Evolutionary conservation across 2,329 filamentous ascomycete species (phyloP).

Genomic region (Hymenoscyphus infarciens): DNA sequence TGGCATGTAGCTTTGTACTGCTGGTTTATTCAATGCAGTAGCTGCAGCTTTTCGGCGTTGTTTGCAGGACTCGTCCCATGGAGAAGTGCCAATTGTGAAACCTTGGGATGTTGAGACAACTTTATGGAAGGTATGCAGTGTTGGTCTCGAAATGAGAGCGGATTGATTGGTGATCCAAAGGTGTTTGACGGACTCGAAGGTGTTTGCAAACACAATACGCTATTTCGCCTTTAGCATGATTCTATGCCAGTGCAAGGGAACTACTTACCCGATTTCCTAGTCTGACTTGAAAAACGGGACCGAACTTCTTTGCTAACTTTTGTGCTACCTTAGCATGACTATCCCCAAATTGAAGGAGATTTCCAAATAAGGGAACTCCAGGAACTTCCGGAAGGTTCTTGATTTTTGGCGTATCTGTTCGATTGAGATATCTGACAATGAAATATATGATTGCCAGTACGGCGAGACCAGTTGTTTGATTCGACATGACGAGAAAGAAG

Average conservation of each 20-base stretch:
- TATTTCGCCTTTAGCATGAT: conserved; percentile 28
- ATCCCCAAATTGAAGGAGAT: conserved; percentile 56
- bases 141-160: conserved; percentile 72
- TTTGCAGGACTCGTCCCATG: conserved; percentile 81
- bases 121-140: conserved; percentile 76
- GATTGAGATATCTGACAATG: conserved; percentile 36
- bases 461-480: conserved; percentile 27
- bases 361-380: conserved; percentile 60
- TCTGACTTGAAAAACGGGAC: conserved; percentile 62
- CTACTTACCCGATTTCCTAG: conserved; percentile 61
- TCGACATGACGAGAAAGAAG: conserved; percentile 16
- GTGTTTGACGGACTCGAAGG: conserved; percentile 68
- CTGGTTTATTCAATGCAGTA: conserved; percentile 72
- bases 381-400: conserved; percentile 60
- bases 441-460: conserved; percentile 30
- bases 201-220: conserved; percentile 74
- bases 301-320: conserved; percentile 57
- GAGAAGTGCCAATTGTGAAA: conserved; percentile 79
- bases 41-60: conserved; percentile 72
- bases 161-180: conserved; percentile 80
- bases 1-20: conserved; percentile 75
- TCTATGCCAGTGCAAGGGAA: neutral
- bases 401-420: conserved; percentile 57
- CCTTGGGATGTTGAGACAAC: conserved; percentile 74
- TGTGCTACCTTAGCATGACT: conserved; percentile 53